Evolutionary conservation across 2,329 filamentous ascomycete genomes (phyloP).

Genomic region (Pestalotiopsis sp.): DNA sequence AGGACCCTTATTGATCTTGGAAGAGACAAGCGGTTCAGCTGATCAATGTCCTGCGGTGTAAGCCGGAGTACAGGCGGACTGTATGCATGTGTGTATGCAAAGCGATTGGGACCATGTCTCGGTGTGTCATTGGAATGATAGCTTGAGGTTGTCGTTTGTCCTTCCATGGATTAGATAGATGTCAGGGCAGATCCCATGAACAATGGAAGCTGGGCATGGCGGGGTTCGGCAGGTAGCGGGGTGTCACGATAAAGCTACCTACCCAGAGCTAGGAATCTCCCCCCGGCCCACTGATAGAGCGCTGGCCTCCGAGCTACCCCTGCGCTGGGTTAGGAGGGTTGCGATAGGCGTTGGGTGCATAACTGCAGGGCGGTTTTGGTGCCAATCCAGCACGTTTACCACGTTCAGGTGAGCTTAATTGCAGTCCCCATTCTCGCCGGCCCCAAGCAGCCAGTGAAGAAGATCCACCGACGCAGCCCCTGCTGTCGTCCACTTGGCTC

Average conservation of each 20-base stretch:
- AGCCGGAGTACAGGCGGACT: conserved; percentile 4
- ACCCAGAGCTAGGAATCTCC: background rate
- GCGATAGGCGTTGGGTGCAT: background rate
- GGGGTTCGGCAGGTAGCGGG: conserved; percentile 3
- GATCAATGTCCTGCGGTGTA: conserved; percentile 12
- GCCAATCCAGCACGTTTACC: background rate
- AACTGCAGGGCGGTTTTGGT: background rate
- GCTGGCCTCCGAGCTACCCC: conserved; percentile 7
- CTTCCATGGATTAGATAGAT: background rate
- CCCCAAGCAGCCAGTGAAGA: background rate
- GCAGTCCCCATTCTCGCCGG: background rate
- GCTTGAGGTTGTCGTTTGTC: background rate
- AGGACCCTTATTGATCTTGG: background rate
- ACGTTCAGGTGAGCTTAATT: conserved; percentile 4
- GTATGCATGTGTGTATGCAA: background rate
- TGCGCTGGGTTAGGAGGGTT: background rate
- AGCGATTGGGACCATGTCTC: conserved; percentile 1
- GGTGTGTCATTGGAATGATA: conserved; percentile 6
- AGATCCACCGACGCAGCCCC: background rate
- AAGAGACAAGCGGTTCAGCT: background rate
- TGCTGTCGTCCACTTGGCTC: background rate
- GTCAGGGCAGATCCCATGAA: background rate
- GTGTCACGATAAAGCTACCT: conserved; percentile 11
- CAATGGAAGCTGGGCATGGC: background rate
- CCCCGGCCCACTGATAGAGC: conserved; percentile 6